phyloP scores from a whole-genome alignment of 2,329 filamentous ascomycete species.

The Fusarium verticillioides region DNA sequence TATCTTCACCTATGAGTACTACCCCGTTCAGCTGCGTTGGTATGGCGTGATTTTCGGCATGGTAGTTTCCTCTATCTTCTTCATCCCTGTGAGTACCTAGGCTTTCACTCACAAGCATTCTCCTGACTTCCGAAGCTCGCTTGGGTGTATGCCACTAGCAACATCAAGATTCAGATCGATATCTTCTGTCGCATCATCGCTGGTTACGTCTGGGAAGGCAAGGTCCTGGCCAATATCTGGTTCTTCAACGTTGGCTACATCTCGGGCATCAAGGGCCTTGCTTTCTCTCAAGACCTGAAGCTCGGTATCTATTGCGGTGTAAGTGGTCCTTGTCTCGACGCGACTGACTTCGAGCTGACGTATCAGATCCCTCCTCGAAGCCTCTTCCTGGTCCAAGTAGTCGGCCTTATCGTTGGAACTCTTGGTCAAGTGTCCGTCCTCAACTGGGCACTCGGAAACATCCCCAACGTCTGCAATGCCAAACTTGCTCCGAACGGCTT shows the following conservation, averaged over 20 bases:
- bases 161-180: slow-evolving; percentile 57
- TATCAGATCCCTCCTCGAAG: slow-evolving; percentile 55
- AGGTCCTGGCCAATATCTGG: slow-evolving; percentile 54
- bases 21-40: slow-evolving; percentile 47
- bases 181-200: slow-evolving; percentile 58
- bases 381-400: slow-evolving; percentile 56
- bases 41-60: slow-evolving; percentile 47
- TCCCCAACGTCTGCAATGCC: slow-evolving; percentile 59
- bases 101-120: fast-evolving
- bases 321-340: not conserved
- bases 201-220: slow-evolving; percentile 58
- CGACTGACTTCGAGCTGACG: not conserved
- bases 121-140: slow-evolving; percentile 37
- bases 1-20: slow-evolving; percentile 47
- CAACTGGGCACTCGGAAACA: slow-evolving; percentile 55
- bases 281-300: slow-evolving; percentile 58
- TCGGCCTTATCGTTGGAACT: slow-evolving; percentile 56
- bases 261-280: slow-evolving; percentile 54
- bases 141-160: slow-evolving; percentile 54
- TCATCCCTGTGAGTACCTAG: slow-evolving; percentile 39
- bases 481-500: slow-evolving; percentile 58
- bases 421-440: slow-evolving; percentile 56
- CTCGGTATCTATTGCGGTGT: slow-evolving; percentile 55
- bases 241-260: slow-evolving; percentile 55
- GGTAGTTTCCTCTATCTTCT: slow-evolving; percentile 45